Percentiles rank a stretch among this genome's conserved stretches.
Evolutionary conservation across 1,284 basidiomycete species (phyloP).

Genomic region (Salmacisia buchloeana): DNA sequence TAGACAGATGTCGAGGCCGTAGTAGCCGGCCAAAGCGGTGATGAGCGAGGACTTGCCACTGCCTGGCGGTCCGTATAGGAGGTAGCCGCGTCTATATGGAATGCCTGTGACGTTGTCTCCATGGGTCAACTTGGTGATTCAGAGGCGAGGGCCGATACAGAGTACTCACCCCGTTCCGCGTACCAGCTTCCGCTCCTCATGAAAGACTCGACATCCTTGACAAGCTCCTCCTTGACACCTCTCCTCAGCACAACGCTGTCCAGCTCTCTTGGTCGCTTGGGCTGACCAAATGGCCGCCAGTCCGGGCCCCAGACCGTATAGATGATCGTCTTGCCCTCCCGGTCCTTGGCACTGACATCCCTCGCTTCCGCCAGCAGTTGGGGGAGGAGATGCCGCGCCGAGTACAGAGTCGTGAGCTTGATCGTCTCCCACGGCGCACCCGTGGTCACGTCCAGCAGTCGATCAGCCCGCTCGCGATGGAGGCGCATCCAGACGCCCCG

Average conservation of each 20-base stretch:
- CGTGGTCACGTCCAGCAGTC: conserved; percentile 79
- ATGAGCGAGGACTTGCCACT: conserved; percentile 99
- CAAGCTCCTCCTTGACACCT: conserved; percentile 73
- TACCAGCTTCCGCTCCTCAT: conserved; percentile 85
- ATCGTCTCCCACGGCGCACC: conserved; percentile 97
- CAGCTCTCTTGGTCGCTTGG: conserved; percentile 77
- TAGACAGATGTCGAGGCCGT: conserved; percentile 88
- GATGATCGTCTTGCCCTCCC: conserved; percentile 91
- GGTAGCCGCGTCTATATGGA: conserved; percentile 90
- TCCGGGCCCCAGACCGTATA: conserved; percentile 94
- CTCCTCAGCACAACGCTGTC: conserved; percentile 83
- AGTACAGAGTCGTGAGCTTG: conserved; percentile 83
- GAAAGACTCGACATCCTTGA: conserved; percentile 75
- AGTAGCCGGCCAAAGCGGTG: conserved; percentile 84
- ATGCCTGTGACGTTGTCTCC: conserved; percentile 63
- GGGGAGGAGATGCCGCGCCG: conserved; percentile 75
- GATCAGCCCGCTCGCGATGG: conserved; percentile 73
- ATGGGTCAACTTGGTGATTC: conserved; percentile 10
- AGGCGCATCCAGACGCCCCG: conserved; percentile 82
- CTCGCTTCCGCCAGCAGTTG: conserved; percentile 78
- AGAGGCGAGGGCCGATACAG: not conserved
- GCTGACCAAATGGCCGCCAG: conserved; percentile 93
- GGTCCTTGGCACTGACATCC: conserved; percentile 73
- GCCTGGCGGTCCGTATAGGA: conserved; percentile 91
- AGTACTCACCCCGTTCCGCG: conserved; percentile 74